A percentile compares a stretch with the other conserved stretches of the same genome.
These are phyloP conservation scores for Rosa hybrid DNA, from an alignment of 331 rosid genomes.

Conservation along the genomic window DNA sequence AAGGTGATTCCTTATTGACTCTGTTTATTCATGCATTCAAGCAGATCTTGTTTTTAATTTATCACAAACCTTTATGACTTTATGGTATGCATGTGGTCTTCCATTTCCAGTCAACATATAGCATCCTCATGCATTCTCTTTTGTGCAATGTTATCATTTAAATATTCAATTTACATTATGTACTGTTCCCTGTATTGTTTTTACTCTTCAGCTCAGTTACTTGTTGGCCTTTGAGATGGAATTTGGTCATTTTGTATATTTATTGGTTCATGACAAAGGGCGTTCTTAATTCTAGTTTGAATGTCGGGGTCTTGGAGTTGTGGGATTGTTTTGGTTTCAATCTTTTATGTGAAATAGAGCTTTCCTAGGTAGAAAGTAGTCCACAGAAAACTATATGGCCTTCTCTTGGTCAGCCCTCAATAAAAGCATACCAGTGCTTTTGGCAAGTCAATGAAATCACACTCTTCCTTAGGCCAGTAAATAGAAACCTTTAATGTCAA, in stretches of 20 bases:
- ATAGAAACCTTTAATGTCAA: background rate
- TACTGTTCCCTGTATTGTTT: background rate
- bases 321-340: background rate
- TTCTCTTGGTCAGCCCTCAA: background rate
- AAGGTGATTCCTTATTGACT: constrained; percentile 44
- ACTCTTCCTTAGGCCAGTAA: background rate
- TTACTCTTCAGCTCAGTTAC: background rate
- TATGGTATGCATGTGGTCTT: background rate
- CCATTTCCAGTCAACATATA: background rate
- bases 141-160: background rate
- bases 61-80: background rate
- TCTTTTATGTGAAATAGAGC: background rate
- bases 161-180: background rate
- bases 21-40: background rate
- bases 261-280: background rate
- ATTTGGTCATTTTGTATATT: background rate
- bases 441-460: background rate
- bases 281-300: too few relatives aligned
- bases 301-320: background rate
- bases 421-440: background rate
- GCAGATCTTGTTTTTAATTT: background rate
- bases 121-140: background rate
- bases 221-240: background rate
- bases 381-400: background rate
- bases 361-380: background rate